phyloP scores from a whole-genome alignment of 805 yeast genomes.

The Yamadazyma ubonensis region DNA sequence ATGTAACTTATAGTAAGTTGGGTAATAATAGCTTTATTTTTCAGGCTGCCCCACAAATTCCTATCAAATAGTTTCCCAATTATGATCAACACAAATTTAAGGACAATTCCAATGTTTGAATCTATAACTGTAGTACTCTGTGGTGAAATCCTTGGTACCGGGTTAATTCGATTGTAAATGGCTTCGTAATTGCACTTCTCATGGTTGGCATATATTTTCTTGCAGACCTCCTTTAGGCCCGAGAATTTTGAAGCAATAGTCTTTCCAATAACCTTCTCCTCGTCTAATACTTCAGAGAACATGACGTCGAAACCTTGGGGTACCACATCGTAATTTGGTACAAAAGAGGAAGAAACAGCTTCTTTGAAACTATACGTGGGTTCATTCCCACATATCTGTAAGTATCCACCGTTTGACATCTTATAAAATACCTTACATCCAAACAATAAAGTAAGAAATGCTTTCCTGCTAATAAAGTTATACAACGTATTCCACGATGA shows the following conservation, averaged over 20 bases:
- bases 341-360: background rate
- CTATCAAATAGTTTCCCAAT: conserved; percentile 51
- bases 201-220: background rate
- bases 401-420: conserved; percentile 4
- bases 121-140: background rate
- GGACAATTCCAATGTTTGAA: conserved; percentile 24
- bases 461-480: conserved; percentile 34
- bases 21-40: conserved; percentile 46
- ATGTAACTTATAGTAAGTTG: conserved; percentile 28
- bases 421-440: conserved; percentile 30
- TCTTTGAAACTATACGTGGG: background rate
- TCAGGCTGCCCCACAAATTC: conserved; percentile 50
- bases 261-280: too few species aligned
- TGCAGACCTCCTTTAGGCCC: conserved; percentile 5
- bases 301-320: conserved; percentile 2
- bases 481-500: conserved; percentile 45
- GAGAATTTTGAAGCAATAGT: background rate
- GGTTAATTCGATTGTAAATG: background rate
- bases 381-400: conserved; percentile 15
- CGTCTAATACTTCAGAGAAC: conserved; percentile 3
- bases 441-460: conserved; percentile 41
- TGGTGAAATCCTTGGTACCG: background rate
- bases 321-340: conserved; percentile 3
- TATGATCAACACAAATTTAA: conserved; percentile 42
- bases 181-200: conserved; percentile 9